Evolutionary conservation across 1,139 yeast species (phyloP).

Genomic region (Debaryomycetaceae sp.): DNA sequence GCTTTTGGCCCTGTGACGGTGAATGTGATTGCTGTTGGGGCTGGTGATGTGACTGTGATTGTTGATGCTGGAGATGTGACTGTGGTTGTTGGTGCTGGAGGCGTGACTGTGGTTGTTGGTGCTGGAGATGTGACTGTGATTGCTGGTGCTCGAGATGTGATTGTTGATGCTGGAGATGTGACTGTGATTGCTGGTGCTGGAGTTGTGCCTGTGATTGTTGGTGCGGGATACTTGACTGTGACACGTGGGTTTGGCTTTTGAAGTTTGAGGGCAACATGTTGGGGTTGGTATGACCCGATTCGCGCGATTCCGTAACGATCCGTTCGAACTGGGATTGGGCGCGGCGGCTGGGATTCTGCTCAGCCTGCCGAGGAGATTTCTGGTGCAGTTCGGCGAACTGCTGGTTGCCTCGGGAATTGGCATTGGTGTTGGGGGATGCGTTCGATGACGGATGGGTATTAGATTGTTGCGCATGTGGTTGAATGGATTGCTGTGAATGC

Average conservation of each 20-base stretch:
- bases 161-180: slow-evolving; percentile 6
- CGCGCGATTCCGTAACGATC: too few species aligned
- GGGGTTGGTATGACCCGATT: too few species aligned
- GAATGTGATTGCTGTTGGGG: slow-evolving; percentile 4
- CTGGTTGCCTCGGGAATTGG: too few species aligned
- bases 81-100: slow-evolving; percentile 3
- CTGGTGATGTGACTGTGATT: slow-evolving; percentile 5
- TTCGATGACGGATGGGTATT: too few species aligned
- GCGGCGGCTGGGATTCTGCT: too few species aligned
- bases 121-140: slow-evolving; percentile 6
- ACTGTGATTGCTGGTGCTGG: slow-evolving; percentile 6
- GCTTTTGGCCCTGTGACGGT: slow-evolving; percentile 1
- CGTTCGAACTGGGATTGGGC: too few species aligned
- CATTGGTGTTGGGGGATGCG: too few species aligned
- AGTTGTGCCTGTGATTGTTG: slow-evolving; percentile 7
- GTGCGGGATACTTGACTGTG: too few species aligned
- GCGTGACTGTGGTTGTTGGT: slow-evolving; percentile 5
- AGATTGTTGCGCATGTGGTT: slow-evolving; percentile 6
- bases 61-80: slow-evolving; percentile 6
- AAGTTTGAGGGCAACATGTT: too few species aligned
- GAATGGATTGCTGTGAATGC: slow-evolving; percentile 3
- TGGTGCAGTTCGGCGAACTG: too few species aligned
- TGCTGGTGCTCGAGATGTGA: slow-evolving; percentile 5
- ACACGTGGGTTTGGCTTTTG: too few species aligned
- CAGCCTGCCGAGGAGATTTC: too few species aligned